Conservation (phyloP, 108 stramenopile species). For the Cylindrotheca closterium region DNA sequence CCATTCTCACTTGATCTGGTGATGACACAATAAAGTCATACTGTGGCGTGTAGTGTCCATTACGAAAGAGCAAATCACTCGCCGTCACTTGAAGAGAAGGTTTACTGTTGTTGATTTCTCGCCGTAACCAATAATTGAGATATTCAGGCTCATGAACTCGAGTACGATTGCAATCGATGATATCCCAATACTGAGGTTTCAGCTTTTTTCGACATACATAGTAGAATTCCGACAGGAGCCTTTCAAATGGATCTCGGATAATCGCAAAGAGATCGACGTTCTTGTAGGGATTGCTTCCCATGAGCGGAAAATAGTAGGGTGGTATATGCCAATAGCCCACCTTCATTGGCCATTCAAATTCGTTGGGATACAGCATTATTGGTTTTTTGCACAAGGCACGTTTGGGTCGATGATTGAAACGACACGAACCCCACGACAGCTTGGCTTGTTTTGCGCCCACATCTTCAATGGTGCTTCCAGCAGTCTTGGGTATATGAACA, state of each 20-base stretch:
- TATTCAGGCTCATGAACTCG: slow-evolving; percentile 24
- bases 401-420: slow-evolving; percentile 39
- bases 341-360: slow-evolving; percentile 32
- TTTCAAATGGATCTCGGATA: slow-evolving; percentile 32
- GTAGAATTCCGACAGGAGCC: slow-evolving; percentile 42
- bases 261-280: slow-evolving; percentile 40
- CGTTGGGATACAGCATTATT: background rate
- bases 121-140: slow-evolving; percentile 37
- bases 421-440: slow-evolving; percentile 33
- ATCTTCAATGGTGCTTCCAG: slow-evolving; percentile 38
- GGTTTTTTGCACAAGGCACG: slow-evolving; percentile 25
- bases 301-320: slow-evolving; percentile 27
- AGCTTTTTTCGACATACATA: slow-evolving; percentile 28
- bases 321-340: slow-evolving; percentile 47
- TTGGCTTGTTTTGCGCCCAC: slow-evolving; percentile 21
- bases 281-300: slow-evolving; percentile 29
- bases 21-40: slow-evolving; percentile 31
- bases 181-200: slow-evolving; percentile 17
- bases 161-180: slow-evolving; percentile 25
- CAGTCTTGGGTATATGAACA: slow-evolving; percentile 45
- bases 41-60: slow-evolving; percentile 49
- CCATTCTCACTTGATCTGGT: slow-evolving; percentile 21
- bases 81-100: background rate
- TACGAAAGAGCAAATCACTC: slow-evolving; percentile 18
- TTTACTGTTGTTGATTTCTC: slow-evolving; percentile 3